phyloP scores from a whole-genome alignment of 352 stramenopile species.

The Globisporangium megalacanthum region DNA sequence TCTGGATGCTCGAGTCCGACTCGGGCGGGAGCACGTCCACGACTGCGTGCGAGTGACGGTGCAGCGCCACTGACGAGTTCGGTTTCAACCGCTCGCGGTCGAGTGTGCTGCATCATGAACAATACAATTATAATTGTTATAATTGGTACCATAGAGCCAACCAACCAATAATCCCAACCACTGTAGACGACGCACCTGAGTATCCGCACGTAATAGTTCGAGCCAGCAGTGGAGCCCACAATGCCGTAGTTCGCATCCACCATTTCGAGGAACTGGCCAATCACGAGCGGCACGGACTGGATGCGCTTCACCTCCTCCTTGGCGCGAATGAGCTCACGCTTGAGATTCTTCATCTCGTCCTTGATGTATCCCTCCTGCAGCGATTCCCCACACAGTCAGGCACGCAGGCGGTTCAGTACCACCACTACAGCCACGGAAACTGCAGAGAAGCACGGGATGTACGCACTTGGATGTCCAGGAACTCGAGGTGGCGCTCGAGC shows the following conservation, averaged over 20 bases:
- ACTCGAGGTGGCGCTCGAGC: slow-evolving; percentile 75
- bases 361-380: slow-evolving; percentile 99
- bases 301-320: slow-evolving; percentile 99
- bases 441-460: background rate
- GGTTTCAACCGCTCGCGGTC: slow-evolving; percentile 98
- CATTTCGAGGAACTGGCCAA: slow-evolving; percentile 99
- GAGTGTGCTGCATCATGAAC: slow-evolving; percentile 75
- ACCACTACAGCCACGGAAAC: background rate
- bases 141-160: background rate
- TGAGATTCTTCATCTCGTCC: slow-evolving; percentile 99
- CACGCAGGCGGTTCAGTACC: background rate
- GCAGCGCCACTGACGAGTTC: slow-evolving; percentile 97
- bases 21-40: slow-evolving; percentile 98
- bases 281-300: slow-evolving; percentile 99
- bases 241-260: slow-evolving; percentile 99
- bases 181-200: slow-evolving; percentile 29
- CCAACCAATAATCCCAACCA: too few relatives aligned
- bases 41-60: slow-evolving; percentile 98
- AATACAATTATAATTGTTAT: background rate
- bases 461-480: slow-evolving; percentile 72
- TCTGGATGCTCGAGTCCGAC: slow-evolving; percentile 99
- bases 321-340: slow-evolving; percentile 97
- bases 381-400: background rate
- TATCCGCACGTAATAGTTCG: slow-evolving; percentile 99
- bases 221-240: slow-evolving; percentile 95